Evolutionary conservation across 352 stramenopile species (phyloP), one percentile per base, ranked within the genome.

Genomic region (Phytophthora pistaciae): DNA sequence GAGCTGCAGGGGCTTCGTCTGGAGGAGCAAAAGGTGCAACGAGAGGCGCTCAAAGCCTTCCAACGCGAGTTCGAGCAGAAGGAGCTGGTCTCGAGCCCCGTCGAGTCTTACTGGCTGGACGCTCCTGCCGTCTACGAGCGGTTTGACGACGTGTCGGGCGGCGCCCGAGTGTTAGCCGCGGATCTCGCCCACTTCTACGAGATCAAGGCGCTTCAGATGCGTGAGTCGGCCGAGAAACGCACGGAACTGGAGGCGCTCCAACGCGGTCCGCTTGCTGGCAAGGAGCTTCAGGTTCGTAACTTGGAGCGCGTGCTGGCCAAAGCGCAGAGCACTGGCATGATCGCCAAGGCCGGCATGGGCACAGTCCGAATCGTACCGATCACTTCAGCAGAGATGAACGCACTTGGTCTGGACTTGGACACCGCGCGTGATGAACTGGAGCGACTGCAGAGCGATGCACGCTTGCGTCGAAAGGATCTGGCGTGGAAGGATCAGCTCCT

Each of bases 331-430:
- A 91, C 82, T 1, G 86, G 86, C 4, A 93, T 90, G 84, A 82
- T 93, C 52, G 86, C 86, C 5, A 91, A 88, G 64, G 86, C 86
- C 1, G 86, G 84, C 3, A 68, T 93, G 13, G 86, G 86, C 1
- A 93, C 79, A 0, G 86, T 93, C 9, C 86, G 86, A 8, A 84
- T 93, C 56, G 83, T 93, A 8, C 72, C 83, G 7, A 87, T 92
- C 57, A 83, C 75, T 0, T 40, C 74, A 18, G 40, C 52, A 5
- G 84, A 93, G 50, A 75, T 87, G 56, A 68, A 87, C 29, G 50
- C 70, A 11, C 70, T 93, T 11, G 68, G 23, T 31, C 60, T 50
- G 20, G 77, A 92, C 5, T 55, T 87, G 9, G 81, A 92, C 50
- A 69, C 79, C n/a, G 78, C 72, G 21, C 80, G 73, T 6, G 75